These are phyloP conservation scores for Aristolochia contorta DNA, from an alignment of 164 flowering plant genomes.

Conservation along the genomic window DNA sequence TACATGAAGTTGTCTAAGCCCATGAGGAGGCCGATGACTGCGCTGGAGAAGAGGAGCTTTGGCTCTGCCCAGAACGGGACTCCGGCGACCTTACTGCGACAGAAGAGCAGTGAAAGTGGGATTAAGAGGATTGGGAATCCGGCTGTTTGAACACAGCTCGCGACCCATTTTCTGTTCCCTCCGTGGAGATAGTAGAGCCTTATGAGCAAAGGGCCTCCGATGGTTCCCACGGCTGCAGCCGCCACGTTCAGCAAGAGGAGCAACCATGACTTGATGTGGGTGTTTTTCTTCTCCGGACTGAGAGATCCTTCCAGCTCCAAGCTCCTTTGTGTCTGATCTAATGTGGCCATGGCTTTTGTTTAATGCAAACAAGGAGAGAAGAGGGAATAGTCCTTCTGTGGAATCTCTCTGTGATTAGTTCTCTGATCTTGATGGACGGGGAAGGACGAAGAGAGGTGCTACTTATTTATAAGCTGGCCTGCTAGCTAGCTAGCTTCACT, in stretches of 20 bases:
- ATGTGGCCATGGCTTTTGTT: too few species aligned
- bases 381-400: too few species aligned
- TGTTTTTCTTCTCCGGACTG: too few species aligned
- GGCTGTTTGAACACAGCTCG: slow-evolving; percentile 13
- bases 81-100: background rate
- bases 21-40: slow-evolving; percentile 9
- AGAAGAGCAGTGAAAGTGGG: slow-evolving; percentile 1
- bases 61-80: slow-evolving; percentile 6
- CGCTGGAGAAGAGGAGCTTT: slow-evolving; percentile 5
- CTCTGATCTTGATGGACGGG: too few species aligned
- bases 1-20: slow-evolving; percentile 18
- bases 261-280: slow-evolving; percentile 3
- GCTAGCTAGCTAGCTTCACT: too few species aligned
- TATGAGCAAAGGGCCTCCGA: slow-evolving; percentile 10
- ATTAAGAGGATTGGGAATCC: slow-evolving; percentile 13
- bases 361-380: too few species aligned
- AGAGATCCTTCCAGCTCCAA: too few species aligned
- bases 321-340: too few species aligned
- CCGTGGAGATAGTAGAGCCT: slow-evolving; percentile 17
- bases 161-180: slow-evolving; percentile 10
- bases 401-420: too few species aligned
- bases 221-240: slow-evolving; percentile 1
- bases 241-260: slow-evolving; percentile 1
- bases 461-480: too few species aligned
- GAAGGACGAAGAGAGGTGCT: too few species aligned